phyloP scores from a whole-genome alignment of 2,329 filamentous ascomycete genomes.

The Colletotrichum sp. region DNA sequence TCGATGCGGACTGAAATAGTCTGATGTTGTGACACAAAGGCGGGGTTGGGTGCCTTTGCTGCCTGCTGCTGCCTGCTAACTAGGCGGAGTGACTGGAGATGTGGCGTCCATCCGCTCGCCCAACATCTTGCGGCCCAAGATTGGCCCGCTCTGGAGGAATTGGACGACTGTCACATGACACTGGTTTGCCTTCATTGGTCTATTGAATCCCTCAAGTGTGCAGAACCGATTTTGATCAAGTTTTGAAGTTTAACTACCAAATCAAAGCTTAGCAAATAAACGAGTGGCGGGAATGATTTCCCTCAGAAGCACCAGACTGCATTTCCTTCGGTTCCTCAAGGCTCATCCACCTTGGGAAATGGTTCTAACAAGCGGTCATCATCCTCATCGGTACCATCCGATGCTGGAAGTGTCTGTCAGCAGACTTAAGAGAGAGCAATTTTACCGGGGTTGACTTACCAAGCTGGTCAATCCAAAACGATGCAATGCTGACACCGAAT shows the following conservation, averaged over 20 bases:
- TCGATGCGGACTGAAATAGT: background rate
- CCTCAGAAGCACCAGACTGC: background rate
- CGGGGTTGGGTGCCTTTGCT: constrained; percentile 6
- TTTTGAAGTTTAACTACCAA: too few relatives aligned
- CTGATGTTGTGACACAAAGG: background rate
- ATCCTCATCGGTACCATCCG: background rate
- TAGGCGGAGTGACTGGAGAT: background rate
- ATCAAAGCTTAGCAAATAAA: background rate
- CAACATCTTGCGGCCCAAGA: background rate
- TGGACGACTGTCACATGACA: background rate
- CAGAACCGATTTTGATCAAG: background rate
- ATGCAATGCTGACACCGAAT: background rate
- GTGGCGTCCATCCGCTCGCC: background rate
- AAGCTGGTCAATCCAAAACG: background rate
- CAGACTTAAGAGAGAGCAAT: background rate
- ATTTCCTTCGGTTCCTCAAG: background rate
- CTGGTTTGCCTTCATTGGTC: background rate
- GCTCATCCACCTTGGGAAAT: background rate
- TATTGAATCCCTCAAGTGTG: background rate
- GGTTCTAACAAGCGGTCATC: background rate
- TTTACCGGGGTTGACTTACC: background rate
- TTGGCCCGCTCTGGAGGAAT: background rate
- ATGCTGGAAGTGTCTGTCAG: background rate
- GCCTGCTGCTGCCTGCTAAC: background rate
- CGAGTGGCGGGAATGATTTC: background rate